Base-by-base conservation (phyloP, 805 yeast genomes). In the Saccharomycopsis fibuligera region DNA sequence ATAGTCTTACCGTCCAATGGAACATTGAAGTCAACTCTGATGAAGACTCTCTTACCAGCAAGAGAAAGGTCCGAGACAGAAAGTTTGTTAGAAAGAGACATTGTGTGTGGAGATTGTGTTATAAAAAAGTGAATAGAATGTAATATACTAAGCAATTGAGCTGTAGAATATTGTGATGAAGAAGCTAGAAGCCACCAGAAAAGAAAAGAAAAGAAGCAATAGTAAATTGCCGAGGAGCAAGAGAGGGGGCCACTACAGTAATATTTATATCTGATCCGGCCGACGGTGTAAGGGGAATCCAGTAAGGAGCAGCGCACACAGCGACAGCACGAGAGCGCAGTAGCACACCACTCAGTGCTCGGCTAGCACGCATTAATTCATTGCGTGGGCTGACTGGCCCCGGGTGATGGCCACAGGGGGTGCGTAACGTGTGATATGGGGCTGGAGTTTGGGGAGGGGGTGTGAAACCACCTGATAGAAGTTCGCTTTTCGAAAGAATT, bases 21-120 rank as follows among this genome's bases (percentile, higher is more conserved):
- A 58, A 86, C 95, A 74, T 86, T 86, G 79, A 86, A 86, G 70
- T 91, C 97, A 56, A 95, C 99, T 75, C 99, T 86, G 79, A 93
- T 91, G 75, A 93, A 90, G 69, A 93, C 99, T 68, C 97, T 82
- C 79, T 93, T 90, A 70, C 79, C 90, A 62, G 83, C 68, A 68
- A 88, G 81, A 68, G 81, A 79, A 60, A 93, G 74, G 72, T 93
- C 99, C 66, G 84, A 79, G 70, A 93, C 96, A 51, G 96, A 83
- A 62, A 93, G 79, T 74, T 93, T 93, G 72, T 78, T 86, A 50
- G 96, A 81, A 68, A 93, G 80, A 60, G 99, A 95, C 99, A 93
- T 93, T 44, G 41, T 58, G 10, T 35, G 9, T 17, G 42, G 17
- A 14, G 25, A 12, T 27, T 27, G 31, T 27, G 31, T 27, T 8